These are phyloP conservation scores for Cubamyces sp. DNA, from an alignment of 768 basidiomycete genomes.

Conservation along the genomic window DNA sequence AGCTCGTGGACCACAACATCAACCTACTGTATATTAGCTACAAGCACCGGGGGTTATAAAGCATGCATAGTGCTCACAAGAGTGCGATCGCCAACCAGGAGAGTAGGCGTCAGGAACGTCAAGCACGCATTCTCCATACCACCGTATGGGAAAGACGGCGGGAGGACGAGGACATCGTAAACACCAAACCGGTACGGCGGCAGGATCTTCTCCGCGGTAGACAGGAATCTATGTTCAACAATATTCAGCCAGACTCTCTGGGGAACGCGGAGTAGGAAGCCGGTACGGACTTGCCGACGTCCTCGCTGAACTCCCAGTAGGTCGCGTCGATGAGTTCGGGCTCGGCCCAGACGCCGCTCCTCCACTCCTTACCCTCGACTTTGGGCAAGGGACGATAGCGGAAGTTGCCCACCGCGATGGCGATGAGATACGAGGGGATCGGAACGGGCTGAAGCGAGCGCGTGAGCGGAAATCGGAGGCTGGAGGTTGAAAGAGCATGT, in stretches of 20 bases:
- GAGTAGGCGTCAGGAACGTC: constrained; percentile 86
- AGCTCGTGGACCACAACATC: constrained; percentile 90
- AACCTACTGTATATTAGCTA: constrained; percentile 34
- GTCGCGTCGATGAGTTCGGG: constrained; percentile 77
- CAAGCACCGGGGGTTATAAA: neutral
- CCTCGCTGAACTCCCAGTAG: constrained; percentile 87
- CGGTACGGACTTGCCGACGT: constrained; percentile 68
- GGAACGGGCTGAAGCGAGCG: constrained; percentile 61
- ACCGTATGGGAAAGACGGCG: constrained; percentile 92
- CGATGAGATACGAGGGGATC: constrained; percentile 92
- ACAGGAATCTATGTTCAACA: constrained; percentile 61
- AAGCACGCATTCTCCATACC: constrained; percentile 94
- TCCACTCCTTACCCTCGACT: constrained; percentile 72
- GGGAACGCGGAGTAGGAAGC: neutral
- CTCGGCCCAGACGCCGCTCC: constrained; percentile 89
- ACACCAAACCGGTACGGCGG: constrained; percentile 82
- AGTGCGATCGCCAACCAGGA: constrained; percentile 85
- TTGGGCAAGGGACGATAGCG: constrained; percentile 68
- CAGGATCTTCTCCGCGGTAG: constrained; percentile 74
- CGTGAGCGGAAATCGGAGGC: neutral
- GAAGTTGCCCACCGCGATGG: constrained; percentile 86
- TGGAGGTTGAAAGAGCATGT: neutral
- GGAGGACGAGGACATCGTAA: constrained; percentile 88
- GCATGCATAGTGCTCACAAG: constrained; percentile 44
- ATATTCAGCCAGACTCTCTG: neutral